Evolutionary conservation across 179 eudicot species (phyloP).

Genomic region (Spinacia oleracea): DNA sequence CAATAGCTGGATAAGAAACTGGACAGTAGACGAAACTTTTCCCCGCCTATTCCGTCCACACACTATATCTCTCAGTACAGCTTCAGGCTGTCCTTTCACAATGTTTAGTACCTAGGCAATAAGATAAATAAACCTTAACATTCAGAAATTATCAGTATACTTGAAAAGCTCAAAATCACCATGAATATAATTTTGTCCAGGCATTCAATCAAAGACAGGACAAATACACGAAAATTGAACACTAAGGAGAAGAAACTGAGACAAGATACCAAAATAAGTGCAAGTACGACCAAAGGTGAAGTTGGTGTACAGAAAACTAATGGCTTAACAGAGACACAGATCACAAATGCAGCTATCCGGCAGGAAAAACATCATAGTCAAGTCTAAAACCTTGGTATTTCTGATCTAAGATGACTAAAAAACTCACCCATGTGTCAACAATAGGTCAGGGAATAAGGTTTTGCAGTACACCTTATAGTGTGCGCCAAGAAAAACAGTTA

Average conservation of each 20-base stretch:
- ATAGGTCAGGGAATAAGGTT: background rate
- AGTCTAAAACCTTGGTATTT: slow-evolving; percentile 17
- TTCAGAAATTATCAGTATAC: background rate
- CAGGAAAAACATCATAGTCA: background rate
- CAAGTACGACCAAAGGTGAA: background rate
- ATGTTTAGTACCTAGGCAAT: slow-evolving; percentile 51
- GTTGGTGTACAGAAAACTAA: background rate
- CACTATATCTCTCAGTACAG: slow-evolving; percentile 52
- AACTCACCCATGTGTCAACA: background rate
- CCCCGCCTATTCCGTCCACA: slow-evolving; percentile 56
- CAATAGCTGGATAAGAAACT: slow-evolving; percentile 55
- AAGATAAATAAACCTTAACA: background rate
- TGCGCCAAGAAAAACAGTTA: background rate
- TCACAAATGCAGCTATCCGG: background rate
- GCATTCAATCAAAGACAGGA: background rate
- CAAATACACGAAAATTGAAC: too few species aligned
- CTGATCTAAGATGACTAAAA: background rate
- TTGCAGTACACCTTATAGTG: too few species aligned
- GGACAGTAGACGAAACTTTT: slow-evolving; percentile 45
- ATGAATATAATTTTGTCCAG: background rate
- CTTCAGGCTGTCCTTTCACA: slow-evolving; percentile 63
- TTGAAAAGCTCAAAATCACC: background rate
- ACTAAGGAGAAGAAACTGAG: background rate
- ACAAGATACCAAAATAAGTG: background rate
- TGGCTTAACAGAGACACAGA: background rate